Conservation (phyloP, 2,329 filamentous ascomycete species). For the Rhytidhysteron rufulum region DNA sequence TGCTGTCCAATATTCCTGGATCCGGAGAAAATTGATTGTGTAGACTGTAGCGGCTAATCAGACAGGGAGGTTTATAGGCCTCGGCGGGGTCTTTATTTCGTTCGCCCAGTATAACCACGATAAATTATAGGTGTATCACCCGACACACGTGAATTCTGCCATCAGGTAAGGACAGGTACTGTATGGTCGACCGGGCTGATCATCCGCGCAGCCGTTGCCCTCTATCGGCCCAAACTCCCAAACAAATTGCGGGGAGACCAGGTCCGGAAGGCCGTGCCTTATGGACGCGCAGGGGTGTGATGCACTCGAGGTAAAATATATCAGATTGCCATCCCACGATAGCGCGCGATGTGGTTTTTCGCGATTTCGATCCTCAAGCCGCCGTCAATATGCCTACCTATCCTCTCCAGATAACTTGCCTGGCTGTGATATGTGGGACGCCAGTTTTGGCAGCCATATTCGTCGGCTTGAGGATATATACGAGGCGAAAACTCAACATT, state of each 20-base stretch:
- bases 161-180: not conserved
- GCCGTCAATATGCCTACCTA: conserved; percentile 27
- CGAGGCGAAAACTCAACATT: conserved; percentile 33
- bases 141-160: not conserved
- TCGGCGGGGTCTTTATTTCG: not conserved
- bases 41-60: not conserved
- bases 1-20: not conserved
- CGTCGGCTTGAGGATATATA: conserved; percentile 33
- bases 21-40: not conserved
- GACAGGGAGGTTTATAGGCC: not conserved
- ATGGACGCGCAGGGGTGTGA: not conserved
- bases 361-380: not conserved
- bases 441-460: conserved; percentile 30
- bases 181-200: not conserved
- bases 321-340: not conserved
- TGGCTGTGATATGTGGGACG: conserved; percentile 34
- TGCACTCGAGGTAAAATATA: not conserved
- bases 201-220: not conserved
- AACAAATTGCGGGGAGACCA: not conserved
- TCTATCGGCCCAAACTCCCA: not conserved
- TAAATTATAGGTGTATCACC: not conserved
- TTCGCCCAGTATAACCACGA: not conserved
- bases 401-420: conserved; percentile 35
- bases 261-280: not conserved
- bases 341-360: not conserved